Conservation (phyloP, 2,329 filamentous ascomycete species). For the Pyricularia pennisetigena region DNA sequence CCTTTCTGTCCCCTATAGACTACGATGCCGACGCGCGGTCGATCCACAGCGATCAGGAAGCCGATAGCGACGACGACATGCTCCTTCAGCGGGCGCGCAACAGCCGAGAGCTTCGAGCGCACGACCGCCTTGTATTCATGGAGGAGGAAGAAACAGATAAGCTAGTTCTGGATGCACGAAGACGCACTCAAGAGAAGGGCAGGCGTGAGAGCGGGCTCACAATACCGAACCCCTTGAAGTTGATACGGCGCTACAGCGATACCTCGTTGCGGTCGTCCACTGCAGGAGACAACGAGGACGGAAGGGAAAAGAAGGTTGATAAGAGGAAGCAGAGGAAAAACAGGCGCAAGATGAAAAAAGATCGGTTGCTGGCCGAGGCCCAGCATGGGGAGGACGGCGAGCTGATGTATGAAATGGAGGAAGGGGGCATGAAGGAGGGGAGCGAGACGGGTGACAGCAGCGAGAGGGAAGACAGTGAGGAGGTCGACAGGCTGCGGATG, state of each 20-base stretch:
- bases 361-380: slow-evolving; percentile 40
- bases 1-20: slow-evolving; percentile 50
- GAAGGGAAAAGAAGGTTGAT: slow-evolving; percentile 20
- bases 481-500: slow-evolving; percentile 44
- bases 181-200: slow-evolving; percentile 35
- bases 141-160: slow-evolving; percentile 65
- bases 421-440: slow-evolving; percentile 60
- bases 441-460: slow-evolving; percentile 53
- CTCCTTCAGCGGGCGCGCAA: slow-evolving; percentile 55
- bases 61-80: slow-evolving; percentile 67
- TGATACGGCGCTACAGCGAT: slow-evolving; percentile 28
- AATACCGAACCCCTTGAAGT: slow-evolving; percentile 38
- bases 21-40: slow-evolving; percentile 64
- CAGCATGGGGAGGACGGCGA: slow-evolving; percentile 59
- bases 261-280: slow-evolving; percentile 18
- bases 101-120: slow-evolving; percentile 58
- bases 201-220: slow-evolving; percentile 37
- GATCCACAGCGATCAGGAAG: slow-evolving; percentile 61
- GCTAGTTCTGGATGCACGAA: slow-evolving; percentile 43
- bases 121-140: slow-evolving; percentile 61
- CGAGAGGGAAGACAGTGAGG: slow-evolving; percentile 49
- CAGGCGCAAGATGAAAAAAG: slow-evolving; percentile 42
- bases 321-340: slow-evolving; percentile 39
- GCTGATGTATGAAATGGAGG: slow-evolving; percentile 87
- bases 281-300: neutral